Base-by-base conservation (phyloP, 768 basidiomycete species). In the Calocybe cyanea region DNA sequence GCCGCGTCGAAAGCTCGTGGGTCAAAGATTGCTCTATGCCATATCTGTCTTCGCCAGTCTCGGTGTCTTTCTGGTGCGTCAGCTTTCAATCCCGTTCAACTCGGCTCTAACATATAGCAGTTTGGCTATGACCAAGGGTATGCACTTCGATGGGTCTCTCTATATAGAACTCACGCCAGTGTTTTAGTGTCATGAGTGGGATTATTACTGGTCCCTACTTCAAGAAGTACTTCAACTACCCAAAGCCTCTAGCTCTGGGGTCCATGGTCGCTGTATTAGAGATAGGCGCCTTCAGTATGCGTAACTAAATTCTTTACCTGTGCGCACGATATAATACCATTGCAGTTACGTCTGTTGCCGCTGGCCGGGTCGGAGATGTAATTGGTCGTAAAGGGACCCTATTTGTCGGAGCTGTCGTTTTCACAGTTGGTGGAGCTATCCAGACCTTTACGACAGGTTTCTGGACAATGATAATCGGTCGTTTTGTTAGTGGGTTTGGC, bases 191-290 rank as follows among this genome's bases (percentile, higher is more conserved):
- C 62, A 91, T 91, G 85, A 86, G 84, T 52, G 92, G 92, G 21
- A 83, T 96, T 53, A 94, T 97, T 64, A 96, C 85, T 20, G 86
- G 86, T 0, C 85, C 85, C 17, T 77, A 90, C 63, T 91, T 92
- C 66, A 78, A 73, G 53, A 78, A 82, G 43, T 94, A 79, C 67
- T 94, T 97, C 71, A 69, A 87, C 49, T 76, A 82, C 15, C 93
- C 92, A 14, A 76, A 76, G 13, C 72, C 85, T 0, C 66, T 86
- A 40, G 78, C 86, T 57, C 64, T 92, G 18, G 93, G 92, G n/a
- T 91, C 89, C 15, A 92, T 97, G 87, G 92, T 96, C 32, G 90
- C 93, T n/a, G 85, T 94, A 4, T 70, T 95, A 25, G 92, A 97
- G 65, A 76, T 97, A 28, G 93, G 93, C 35, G 93, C 93, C 31